Conservation (phyloP, 2,329 filamentous ascomycete species). For the Epichloe sp. region DNA sequence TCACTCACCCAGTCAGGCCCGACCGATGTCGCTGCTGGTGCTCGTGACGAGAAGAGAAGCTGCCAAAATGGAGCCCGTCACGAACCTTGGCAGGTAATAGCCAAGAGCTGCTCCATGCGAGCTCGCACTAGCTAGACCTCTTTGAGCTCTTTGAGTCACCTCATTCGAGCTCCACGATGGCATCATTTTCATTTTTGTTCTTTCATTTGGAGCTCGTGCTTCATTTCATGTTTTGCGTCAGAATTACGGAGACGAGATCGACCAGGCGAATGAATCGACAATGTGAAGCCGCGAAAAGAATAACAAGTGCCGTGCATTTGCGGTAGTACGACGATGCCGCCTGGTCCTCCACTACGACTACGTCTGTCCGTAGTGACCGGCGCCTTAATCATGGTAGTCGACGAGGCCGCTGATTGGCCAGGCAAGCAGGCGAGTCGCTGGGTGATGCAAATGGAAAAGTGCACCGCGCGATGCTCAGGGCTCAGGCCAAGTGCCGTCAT, state of each 20-base stretch:
- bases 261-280: not conserved
- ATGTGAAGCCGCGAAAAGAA: not conserved
- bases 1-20: not conserved
- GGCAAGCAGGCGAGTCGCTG: not conserved
- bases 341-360: not conserved
- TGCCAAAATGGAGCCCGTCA: not conserved
- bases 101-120: not conserved
- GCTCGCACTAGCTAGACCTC: not conserved
- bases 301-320: not conserved
- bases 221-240: not conserved
- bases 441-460: not conserved
- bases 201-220: conserved; percentile 4
- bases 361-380: too few species aligned
- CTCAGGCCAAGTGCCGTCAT: too few species aligned
- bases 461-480: not conserved
- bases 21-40: not conserved
- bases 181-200: conserved; percentile 3
- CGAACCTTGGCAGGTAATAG: not conserved
- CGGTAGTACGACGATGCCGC: not conserved
- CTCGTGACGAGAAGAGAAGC: not conserved
- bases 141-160: conserved; percentile 6
- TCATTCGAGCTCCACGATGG: conserved; percentile 2
- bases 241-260: not conserved
- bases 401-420: not conserved
- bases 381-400: not conserved